Percentiles rank a stretch among this genome's conserved stretches.
phyloP scores from a whole-genome alignment of 2,329 filamentous ascomycete genomes.

The Monosporascus sp. region DNA sequence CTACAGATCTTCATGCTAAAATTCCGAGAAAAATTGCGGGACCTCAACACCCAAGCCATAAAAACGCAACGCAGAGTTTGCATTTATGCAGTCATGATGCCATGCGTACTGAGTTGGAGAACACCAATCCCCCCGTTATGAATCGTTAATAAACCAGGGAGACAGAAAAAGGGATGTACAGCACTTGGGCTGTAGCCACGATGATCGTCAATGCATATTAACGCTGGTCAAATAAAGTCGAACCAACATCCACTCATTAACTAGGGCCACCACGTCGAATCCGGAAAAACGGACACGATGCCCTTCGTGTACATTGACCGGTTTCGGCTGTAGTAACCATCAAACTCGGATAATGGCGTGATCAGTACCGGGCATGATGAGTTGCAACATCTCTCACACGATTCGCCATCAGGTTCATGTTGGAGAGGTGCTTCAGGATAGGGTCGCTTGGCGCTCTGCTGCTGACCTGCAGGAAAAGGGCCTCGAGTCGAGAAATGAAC shows the following conservation, averaged over 20 bases:
- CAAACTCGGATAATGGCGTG: neutral
- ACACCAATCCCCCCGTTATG: neutral
- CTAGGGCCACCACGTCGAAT: neutral
- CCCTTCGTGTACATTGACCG: neutral
- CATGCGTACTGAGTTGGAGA: neutral
- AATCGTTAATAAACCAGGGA: neutral
- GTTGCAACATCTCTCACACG: conserved; percentile 17
- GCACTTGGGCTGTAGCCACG: neutral
- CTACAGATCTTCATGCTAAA: neutral
- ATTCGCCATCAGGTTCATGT: conserved; percentile 33
- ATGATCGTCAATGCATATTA: neutral
- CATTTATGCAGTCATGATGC: neutral
- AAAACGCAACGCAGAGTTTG: neutral
- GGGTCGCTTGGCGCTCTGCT: conserved; percentile 42
- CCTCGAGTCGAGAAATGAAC: conserved; percentile 47
- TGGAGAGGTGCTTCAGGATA: conserved; percentile 42
- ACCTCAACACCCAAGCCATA: neutral
- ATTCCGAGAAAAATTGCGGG: neutral
- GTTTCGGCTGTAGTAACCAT: neutral
- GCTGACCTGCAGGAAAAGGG: conserved; percentile 47
- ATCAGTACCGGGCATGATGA: conserved; percentile 18
- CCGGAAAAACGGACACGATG: neutral
- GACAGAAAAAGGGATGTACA: neutral
- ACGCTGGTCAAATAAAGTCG: neutral
- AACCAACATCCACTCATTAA: neutral